phyloP scores from a whole-genome alignment of 2,329 filamentous ascomycete genomes.

The Lecanicillium sp. region DNA sequence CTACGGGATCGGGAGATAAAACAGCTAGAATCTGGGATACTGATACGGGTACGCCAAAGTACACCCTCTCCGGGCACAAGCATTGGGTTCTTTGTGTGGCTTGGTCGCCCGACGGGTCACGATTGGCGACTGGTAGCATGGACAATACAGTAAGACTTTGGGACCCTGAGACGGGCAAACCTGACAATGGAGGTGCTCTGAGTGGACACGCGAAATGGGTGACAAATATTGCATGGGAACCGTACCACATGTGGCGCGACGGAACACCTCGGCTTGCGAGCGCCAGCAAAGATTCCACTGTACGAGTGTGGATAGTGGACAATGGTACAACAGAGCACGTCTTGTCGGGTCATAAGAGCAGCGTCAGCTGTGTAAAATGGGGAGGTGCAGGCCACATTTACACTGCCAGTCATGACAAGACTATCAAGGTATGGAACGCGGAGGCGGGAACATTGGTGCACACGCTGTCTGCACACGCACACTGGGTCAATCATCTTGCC shows the following conservation, averaged over 20 bases:
- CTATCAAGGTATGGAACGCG: conserved; percentile 83
- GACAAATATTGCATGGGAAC: conserved; percentile 83
- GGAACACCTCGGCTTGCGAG: conserved; percentile 76
- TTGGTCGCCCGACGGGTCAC: conserved; percentile 76
- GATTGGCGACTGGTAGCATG: conserved; percentile 84
- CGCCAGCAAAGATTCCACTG: conserved; percentile 81
- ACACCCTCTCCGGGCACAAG: conserved; percentile 79
- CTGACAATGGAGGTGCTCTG: conserved; percentile 57
- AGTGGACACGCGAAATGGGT: conserved; percentile 89
- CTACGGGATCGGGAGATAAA: conserved; percentile 83
- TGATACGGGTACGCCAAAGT: conserved; percentile 80
- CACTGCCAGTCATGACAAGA: conserved; percentile 84
- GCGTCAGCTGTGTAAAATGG: conserved; percentile 88
- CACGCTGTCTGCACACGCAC: conserved; percentile 73
- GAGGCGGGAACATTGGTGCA: conserved; percentile 71
- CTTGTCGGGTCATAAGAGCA: conserved; percentile 79
- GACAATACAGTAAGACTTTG: conserved; percentile 87
- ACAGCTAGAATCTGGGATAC: conserved; percentile 93
- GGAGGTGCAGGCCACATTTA: conserved; percentile 83
- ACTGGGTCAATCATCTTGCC: conserved; percentile 93
- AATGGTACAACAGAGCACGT: conserved; percentile 72
- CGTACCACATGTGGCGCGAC: conserved; percentile 72
- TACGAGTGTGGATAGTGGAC: conserved; percentile 79
- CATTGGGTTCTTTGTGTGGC: conserved; percentile 84
- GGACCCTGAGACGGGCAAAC: conserved; percentile 74